Evolutionary conservation across 2,329 filamentous ascomycete genomes (phyloP), one percentile per base, ranked within the genome.

Genomic region (Trichoderma harzianum): DNA sequence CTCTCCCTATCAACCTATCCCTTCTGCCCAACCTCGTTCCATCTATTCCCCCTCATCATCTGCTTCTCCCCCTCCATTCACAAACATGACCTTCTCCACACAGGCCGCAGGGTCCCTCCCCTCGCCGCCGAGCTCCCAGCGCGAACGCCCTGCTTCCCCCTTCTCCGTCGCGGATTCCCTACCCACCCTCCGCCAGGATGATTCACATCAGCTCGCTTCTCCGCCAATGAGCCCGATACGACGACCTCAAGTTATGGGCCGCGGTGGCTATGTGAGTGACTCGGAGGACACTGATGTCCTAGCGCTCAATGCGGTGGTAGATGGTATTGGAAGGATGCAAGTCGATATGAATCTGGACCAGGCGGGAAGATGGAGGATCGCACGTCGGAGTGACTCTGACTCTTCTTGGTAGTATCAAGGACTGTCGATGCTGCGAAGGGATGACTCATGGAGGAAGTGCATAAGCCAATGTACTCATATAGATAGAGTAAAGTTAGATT

Each of bases 341-440:
- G 76, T 84, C 12, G 75, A 76, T 21, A 83, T 85, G 79, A 72
- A 73, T 34, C 76, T 78, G 74, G 81, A 84, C 61, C 76, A 80
- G 16, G 79, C 77, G 12, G 83, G 83, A 3, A 78, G 83, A 53
- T 85, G 83, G 83, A 79, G 83, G 73, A 82, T 84, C 65, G 76
- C 74, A 47, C 74, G 78, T 28, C 53, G 74, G 32, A 70, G 71
- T 57, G 69, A 73, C 34, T 36, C 34, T 43, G 18, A 10, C 2
- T 71, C 70, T 67, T 68, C 66, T 77, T 78, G 77, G 61, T 74
- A 68, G 62, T 24, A 65, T 67, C 71, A 57, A 57, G 26, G 65
- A 21, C 5, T 34, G 30, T 7, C 63, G 3, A 21, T 18, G 7
- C 11, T 16, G 65, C 34, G 34, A 30, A 21, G 8, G 28, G 18